Evolutionary conservation across 2,329 filamentous ascomycete species (phyloP).

Genomic region (Phoma herbarum): DNA sequence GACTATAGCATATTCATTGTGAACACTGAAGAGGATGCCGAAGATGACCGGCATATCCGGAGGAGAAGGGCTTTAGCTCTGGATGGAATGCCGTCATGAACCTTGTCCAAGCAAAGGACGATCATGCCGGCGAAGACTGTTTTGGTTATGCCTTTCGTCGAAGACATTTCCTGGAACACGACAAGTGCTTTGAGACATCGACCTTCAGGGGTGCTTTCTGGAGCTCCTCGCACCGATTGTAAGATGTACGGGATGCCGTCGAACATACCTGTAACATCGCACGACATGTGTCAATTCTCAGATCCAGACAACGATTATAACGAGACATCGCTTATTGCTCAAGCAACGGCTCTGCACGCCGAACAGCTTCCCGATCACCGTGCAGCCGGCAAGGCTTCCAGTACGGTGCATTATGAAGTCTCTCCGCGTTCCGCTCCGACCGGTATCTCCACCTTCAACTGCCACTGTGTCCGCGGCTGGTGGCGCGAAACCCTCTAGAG

Average conservation of each 20-base stretch:
- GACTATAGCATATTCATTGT: slow-evolving; percentile 24
- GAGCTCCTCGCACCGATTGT: neutral
- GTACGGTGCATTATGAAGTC: neutral
- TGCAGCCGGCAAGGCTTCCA: neutral
- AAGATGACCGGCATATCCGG: neutral
- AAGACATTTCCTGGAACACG: neutral
- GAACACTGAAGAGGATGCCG: slow-evolving; percentile 6
- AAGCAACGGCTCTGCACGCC: neutral
- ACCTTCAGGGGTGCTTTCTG: neutral
- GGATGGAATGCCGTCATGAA: slow-evolving; percentile 2
- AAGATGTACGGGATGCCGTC: neutral
- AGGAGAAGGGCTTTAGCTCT: slow-evolving; percentile 4
- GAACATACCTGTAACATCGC: neutral
- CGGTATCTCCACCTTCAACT: no score
- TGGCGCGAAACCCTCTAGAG: neutral
- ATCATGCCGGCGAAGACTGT: neutral
- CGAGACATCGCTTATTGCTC: no score
- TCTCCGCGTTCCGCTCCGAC: neutral
- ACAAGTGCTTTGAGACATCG: neutral
- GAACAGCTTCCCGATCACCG: neutral
- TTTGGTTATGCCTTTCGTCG: neutral
- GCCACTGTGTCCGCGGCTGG: neutral
- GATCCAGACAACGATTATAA: neutral
- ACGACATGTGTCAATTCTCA: slow-evolving; percentile 3
- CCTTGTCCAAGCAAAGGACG: neutral